Base-by-base conservation (phyloP, 1,139 yeast genomes). In the Debaryomyces coudertii region DNA sequence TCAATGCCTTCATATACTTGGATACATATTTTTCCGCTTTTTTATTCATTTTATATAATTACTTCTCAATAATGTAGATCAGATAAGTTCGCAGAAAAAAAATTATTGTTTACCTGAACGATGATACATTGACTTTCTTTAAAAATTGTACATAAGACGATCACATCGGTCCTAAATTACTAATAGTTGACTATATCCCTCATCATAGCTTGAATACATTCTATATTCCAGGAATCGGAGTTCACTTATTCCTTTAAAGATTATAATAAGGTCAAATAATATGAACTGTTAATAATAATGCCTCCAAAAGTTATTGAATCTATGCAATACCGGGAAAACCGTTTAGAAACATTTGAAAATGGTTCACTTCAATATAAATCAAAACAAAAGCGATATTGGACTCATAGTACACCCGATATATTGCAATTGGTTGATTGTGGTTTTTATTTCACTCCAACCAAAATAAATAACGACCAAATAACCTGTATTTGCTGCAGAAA, bases 391-490 rank as follows among this genome's bases (percentile, higher is more conserved):
- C 53, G 51, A 27, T 52, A 48, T 24, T 63, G 67, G 66, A 42
- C 51, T 6, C 45, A 52, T 35, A 51, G 51, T 3, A 29, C 40
- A 12, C 62, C 62, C 14, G 48, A 48, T 12, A 36, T 50, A 14
- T 55, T 49, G 16, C 47, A 50, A 6, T 47, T 65, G 16, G 88
- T 90, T 1, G 76, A 73, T 29, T 73, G 80, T 23, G 97, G 97
- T 1, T 88, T 89, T 62, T 83, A 74, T 57, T 87, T 76, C 62
- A 72, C 80, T 11, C 95, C 96, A 1, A 71, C 76, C 0, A 68
- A 66, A 49, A 61, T 65, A 34, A 62, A 70, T 46, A 62, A 60
- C n/a, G 82, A 70, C 60, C 77, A 77, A 49, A 77, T 76, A 6
- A 71, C 82, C 2, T 90, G 97, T 60, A 77, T 74, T 41, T 71